Base-by-base conservation (phyloP, 75 land plant genomes). In the Picea sitchensis region DNA sequence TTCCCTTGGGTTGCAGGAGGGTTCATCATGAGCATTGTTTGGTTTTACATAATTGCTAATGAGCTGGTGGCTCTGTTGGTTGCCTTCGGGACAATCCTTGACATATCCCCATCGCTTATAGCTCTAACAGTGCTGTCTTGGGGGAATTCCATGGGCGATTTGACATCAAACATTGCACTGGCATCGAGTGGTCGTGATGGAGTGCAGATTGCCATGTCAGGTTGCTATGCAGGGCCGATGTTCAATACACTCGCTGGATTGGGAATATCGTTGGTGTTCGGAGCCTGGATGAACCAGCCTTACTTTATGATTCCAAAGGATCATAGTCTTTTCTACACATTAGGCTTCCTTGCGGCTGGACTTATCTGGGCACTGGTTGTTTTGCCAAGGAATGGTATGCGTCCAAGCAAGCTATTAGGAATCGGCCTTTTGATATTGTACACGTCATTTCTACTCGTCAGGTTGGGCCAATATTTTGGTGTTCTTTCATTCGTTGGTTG, bases 161-260 rank as follows among this genome's bases (percentile, higher is more conserved):
- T 94, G 77, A 87, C 90, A 41, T 78, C 92, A 3, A 89, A 90
- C 65, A 69, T 86, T 41, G 86, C 92, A 3, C 76, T 94, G 76
- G 91, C 92, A 2, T 36, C 63, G 38, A 80, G 80, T 20, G 87
- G 86, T 13, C 90, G 96, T 3, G 87, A 86, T 34, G 97, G 97
- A 13, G 91, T 80, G 26, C 95, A 94, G 79, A 86, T 91, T 15
- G 97, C 95, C 11, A 73, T 94, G 8, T 80, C 97, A 12, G 97
- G 97, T 7, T 93, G 97, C 81, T 93, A 93, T 78, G 97, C 97
- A 11, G 95, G 97, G 1, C 95, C 97, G 1, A 84, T 94, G 79
- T 94, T 94, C 83, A 94, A 93, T 77, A 91, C 84, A 30, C 47
- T 94, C 79, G 83, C 87, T 51, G 97, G 97, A 4, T 36, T 94